These are phyloP conservation scores for Trichoderma sp. DNA, from an alignment of 2,329 filamentous ascomycete genomes.

Conservation along the genomic window DNA sequence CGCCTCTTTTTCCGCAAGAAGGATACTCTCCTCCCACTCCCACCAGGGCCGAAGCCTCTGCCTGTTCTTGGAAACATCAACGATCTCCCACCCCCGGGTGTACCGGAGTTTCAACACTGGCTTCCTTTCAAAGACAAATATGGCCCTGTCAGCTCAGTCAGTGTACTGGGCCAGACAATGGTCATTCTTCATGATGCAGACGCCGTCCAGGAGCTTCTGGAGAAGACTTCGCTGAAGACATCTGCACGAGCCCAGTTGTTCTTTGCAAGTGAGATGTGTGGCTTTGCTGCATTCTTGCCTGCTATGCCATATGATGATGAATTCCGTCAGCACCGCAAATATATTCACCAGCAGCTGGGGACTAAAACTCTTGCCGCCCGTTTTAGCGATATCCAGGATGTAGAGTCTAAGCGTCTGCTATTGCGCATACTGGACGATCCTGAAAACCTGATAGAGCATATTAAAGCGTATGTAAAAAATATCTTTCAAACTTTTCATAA, in stretches of 20 bases:
- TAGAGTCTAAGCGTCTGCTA: slow-evolving; percentile 37
- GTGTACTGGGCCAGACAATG: slow-evolving; percentile 40
- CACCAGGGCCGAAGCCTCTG: slow-evolving; percentile 39
- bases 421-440: slow-evolving; percentile 34
- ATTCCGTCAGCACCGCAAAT: slow-evolving; percentile 36
- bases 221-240: slow-evolving; percentile 33
- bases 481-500: neutral
- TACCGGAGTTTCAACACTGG: slow-evolving; percentile 42
- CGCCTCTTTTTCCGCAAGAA: slow-evolving; percentile 7
- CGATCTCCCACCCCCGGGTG: slow-evolving; percentile 45
- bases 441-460: slow-evolving; percentile 32
- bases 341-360: slow-evolving; percentile 39
- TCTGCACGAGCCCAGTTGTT: slow-evolving; percentile 30
- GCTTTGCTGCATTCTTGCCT: slow-evolving; percentile 31
- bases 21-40: slow-evolving; percentile 13
- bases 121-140: slow-evolving; percentile 41
- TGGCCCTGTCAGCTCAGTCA: slow-evolving; percentile 37
- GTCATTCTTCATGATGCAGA: slow-evolving; percentile 48
- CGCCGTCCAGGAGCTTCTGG: slow-evolving; percentile 43
- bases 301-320: slow-evolving; percentile 31
- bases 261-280: slow-evolving; percentile 35
- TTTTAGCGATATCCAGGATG: slow-evolving; percentile 36
- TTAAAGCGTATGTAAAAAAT: slow-evolving; percentile 36
- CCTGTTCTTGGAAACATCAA: slow-evolving; percentile 51
- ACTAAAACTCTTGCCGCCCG: slow-evolving; percentile 32